Evolutionary conservation across 2,329 filamentous ascomycete species (phyloP).

Genomic region (Aspergillus calidoustus): DNA sequence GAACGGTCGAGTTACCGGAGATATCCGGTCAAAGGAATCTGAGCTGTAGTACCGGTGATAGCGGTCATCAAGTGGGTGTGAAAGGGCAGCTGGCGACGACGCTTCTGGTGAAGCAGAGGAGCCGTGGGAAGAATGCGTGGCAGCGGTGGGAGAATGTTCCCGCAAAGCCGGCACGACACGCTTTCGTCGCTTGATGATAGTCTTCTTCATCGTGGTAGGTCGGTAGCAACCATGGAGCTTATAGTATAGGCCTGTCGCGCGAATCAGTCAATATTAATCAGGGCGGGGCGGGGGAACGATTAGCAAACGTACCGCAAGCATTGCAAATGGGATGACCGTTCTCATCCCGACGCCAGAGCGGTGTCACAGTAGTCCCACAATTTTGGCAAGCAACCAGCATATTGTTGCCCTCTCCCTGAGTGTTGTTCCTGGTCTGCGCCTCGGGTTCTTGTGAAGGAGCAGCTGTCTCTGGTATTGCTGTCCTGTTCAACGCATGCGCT

Average conservation of each 20-base stretch:
- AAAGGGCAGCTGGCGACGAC: slow-evolving; percentile 39
- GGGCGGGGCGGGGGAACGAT: background rate
- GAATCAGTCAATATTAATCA: slow-evolving; percentile 6
- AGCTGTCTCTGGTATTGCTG: slow-evolving; percentile 35
- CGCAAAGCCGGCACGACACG: slow-evolving; percentile 81
- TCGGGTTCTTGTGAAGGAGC: slow-evolving; percentile 30
- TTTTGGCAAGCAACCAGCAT: slow-evolving; percentile 94
- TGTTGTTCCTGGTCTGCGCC: slow-evolving; percentile 25
- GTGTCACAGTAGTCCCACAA: slow-evolving; percentile 94
- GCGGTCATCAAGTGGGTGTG: slow-evolving; percentile 37
- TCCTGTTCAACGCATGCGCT: slow-evolving; percentile 38
- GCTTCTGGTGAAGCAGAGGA: slow-evolving; percentile 50
- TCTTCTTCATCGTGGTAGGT: slow-evolving; percentile 98
- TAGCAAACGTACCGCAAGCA: slow-evolving; percentile 76
- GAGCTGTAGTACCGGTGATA: slow-evolving; percentile 37
- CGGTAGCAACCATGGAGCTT: slow-evolving; percentile 93
- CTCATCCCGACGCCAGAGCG: slow-evolving; percentile 92
- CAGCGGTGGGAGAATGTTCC: slow-evolving; percentile 49
- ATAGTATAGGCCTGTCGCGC: slow-evolving; percentile 79
- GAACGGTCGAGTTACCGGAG: slow-evolving; percentile 42
- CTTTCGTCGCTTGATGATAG: slow-evolving; percentile 93
- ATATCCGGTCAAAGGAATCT: slow-evolving; percentile 46
- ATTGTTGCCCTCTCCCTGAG: slow-evolving; percentile 35
- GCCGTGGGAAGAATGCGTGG: slow-evolving; percentile 46
- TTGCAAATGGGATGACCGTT: slow-evolving; percentile 97